Evolutionary conservation across 2,329 filamentous ascomycete species (phyloP).

Genomic region (Geosmithia flava): DNA sequence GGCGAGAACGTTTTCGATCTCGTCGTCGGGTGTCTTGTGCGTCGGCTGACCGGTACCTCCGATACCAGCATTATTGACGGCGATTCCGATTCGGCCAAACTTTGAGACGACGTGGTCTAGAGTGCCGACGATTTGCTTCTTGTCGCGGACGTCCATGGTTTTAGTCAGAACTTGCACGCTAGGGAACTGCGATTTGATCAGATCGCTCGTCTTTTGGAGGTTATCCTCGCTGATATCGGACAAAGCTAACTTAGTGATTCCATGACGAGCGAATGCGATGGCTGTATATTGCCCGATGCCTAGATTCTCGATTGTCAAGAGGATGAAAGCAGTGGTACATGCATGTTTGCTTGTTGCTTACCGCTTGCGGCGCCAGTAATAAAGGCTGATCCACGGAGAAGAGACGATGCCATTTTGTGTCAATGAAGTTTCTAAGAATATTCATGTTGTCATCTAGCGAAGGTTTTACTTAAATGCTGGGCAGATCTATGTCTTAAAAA

Average conservation of each 20-base stretch:
- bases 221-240: conserved; percentile 27
- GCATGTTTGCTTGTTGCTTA: background rate
- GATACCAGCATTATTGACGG: conserved; percentile 43
- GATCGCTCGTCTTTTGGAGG: conserved; percentile 16
- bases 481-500: too few species aligned
- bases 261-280: conserved; percentile 32
- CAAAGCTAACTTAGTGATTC: conserved; percentile 31
- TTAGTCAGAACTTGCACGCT: conserved; percentile 25
- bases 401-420: background rate
- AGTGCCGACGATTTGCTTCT: conserved; percentile 26
- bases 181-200: conserved; percentile 23
- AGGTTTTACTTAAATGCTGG: too few species aligned
- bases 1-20: conserved; percentile 36
- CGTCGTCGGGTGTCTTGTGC: conserved; percentile 29
- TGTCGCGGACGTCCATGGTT: conserved; percentile 31
- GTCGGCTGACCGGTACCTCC: conserved; percentile 26
- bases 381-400: conserved; percentile 4
- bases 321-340: background rate
- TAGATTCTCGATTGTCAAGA: conserved; percentile 8
- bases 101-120: conserved; percentile 24
- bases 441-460: too few species aligned
- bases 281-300: conserved; percentile 36
- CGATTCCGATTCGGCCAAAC: conserved; percentile 42
- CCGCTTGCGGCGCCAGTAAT: conserved; percentile 5
- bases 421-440: background rate